A percentile compares a stretch with the other conserved stretches of the same genome.
phyloP scores from a whole-genome alignment of 1,284 basidiomycete species.

The Boletus mariae region DNA sequence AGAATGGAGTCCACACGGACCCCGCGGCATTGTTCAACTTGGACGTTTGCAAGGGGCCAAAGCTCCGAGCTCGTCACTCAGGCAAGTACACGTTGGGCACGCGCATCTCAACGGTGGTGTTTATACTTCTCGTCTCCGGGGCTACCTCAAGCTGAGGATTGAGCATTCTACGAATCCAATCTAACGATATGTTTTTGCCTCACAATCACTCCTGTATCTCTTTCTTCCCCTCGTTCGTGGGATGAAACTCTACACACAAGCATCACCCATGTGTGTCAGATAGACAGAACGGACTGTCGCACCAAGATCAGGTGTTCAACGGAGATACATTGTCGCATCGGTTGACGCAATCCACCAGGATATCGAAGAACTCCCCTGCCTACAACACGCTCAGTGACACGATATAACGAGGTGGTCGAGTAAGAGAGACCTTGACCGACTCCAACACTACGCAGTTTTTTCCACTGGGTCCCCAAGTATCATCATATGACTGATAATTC shows the following conservation, averaged over 20 bases:
- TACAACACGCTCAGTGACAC: conserved; percentile 26
- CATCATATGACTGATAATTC: conserved; percentile 54
- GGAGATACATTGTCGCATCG: conserved; percentile 58
- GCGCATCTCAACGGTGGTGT: too few species aligned
- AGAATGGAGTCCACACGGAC: too few species aligned
- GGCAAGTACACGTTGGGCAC: too few species aligned
- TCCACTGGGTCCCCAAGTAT: conserved; percentile 62
- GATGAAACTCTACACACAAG: background rate
- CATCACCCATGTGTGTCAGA: background rate
- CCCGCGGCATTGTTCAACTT: too few species aligned
- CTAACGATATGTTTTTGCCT: too few species aligned
- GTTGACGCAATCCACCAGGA: conserved; percentile 59
- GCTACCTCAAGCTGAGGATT: too few species aligned
- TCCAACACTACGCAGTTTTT: conserved; percentile 73
- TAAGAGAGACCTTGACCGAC: conserved; percentile 54
- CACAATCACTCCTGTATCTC: too few species aligned
- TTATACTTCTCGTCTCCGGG: too few species aligned
- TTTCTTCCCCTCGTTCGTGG: too few species aligned
- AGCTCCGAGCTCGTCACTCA: too few species aligned
- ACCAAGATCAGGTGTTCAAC: conserved; percentile 36
- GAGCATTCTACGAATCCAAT: too few species aligned
- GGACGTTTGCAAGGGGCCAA: too few species aligned
- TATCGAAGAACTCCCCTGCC: conserved; percentile 61
- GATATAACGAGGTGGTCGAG: background rate
- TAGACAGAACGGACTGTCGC: background rate